Conservation (phyloP, 768 basidiomycete genomes). For the Leucogyrophana mollusca region DNA sequence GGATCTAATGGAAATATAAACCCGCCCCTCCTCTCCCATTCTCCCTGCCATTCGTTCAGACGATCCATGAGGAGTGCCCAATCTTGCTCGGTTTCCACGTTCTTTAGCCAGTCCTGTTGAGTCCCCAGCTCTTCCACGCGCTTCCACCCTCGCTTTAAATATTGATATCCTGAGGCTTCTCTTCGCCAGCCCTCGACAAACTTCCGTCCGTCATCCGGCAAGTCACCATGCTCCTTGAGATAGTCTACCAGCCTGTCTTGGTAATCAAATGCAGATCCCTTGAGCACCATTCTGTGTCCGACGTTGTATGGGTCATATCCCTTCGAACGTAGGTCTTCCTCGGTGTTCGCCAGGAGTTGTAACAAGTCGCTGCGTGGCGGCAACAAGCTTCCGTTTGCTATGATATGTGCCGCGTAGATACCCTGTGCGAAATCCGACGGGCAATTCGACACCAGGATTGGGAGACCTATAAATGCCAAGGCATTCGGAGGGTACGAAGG, state of each 20-base stretch:
- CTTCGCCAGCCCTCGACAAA: slow-evolving; percentile 54
- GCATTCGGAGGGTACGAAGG: slow-evolving; percentile 46
- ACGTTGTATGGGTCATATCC: slow-evolving; percentile 49
- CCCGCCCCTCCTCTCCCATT: slow-evolving; percentile 45
- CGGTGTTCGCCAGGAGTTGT: slow-evolving; percentile 37
- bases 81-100: slow-evolving; percentile 48
- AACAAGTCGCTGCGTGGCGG: slow-evolving; percentile 39
- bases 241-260: slow-evolving; percentile 31
- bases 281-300: slow-evolving; percentile 45
- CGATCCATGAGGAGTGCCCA: slow-evolving; percentile 50
- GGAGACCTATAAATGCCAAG: slow-evolving; percentile 55
- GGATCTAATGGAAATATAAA: slow-evolving; percentile 10
- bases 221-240: slow-evolving; percentile 21
- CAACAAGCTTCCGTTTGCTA: slow-evolving; percentile 42
- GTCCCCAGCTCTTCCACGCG: slow-evolving; percentile 41
- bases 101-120: slow-evolving; percentile 43
- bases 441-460: slow-evolving; percentile 45
- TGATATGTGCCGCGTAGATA: slow-evolving; percentile 42
- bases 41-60: slow-evolving; percentile 46
- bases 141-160: slow-evolving; percentile 42
- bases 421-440: slow-evolving; percentile 52
- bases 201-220: slow-evolving; percentile 41
- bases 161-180: slow-evolving; percentile 28
- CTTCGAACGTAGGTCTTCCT: slow-evolving; percentile 35
- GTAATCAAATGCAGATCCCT: slow-evolving; percentile 34